Base-by-base conservation (phyloP, 768 basidiomycete species). In the Tephrocybe sp. region DNA sequence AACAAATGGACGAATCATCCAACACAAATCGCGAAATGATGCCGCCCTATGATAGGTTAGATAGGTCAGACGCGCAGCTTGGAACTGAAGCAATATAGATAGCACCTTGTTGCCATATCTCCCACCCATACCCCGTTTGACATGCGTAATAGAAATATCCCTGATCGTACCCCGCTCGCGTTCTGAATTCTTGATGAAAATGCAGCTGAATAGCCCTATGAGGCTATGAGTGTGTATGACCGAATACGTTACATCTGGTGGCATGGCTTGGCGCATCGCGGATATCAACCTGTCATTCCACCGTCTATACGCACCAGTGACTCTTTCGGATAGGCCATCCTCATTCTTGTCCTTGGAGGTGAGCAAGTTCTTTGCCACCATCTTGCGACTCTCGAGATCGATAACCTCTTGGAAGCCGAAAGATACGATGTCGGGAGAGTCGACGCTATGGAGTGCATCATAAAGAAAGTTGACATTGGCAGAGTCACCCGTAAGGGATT, bases 321-420 rank as follows among this genome's bases (percentile, higher is more conserved):
- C 87, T 62, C 87, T 89, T 58, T 94, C 90, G 13, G 88, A 86
- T 21, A 89, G 64, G 0, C 72, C 76, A n/a, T 75, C 70, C 19
- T 74, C 68, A 9, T 58, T 65, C 51, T 79, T 83, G 62, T 85
- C 86, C 69, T 86, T 90, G 55, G 84, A 75, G 5, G 87, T 87
- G 5, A 96, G 76, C 0, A 99, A 62, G 22, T 87, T 92, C 70
- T 97, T 95, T 59, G 96, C 96, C 1, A 88, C 86, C 75, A 98
- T 85, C 69, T 86, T 92, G 53, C 92, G 84, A 55, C 83, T 86
- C 58, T 97, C 94, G n/a, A 99, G 80, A 63, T 97, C 93, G 52
- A 99, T 92, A 31, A 98, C 80, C 69, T 98, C 96, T 67, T 99
- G 96, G 67, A 98, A 88, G 1, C 94, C 94, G 59, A 99, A 96